phyloP scores from a whole-genome alignment of 768 basidiomycete species.

The Kwoniella mangroviensis region DNA sequence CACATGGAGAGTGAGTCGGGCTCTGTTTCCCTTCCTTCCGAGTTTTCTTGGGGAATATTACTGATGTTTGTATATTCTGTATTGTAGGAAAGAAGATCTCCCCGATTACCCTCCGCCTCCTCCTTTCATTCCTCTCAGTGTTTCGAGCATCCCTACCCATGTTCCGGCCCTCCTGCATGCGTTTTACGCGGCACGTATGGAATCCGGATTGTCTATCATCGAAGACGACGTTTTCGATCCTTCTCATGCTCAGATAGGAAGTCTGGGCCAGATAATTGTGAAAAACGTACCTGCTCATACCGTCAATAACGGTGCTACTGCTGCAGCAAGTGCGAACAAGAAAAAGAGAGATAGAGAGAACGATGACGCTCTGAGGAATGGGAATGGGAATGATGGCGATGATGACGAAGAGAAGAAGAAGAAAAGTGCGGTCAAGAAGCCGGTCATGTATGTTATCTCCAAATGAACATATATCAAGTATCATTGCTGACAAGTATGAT shows the following conservation, averaged over 20 bases:
- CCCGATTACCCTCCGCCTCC: constrained; percentile 82
- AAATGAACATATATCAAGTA: constrained; percentile 3
- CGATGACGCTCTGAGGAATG: not conserved
- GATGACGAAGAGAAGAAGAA: constrained; percentile 36
- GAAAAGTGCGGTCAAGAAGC: constrained; percentile 30
- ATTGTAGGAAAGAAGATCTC: constrained; percentile 54
- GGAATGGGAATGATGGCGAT: constrained; percentile 4
- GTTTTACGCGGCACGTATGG: constrained; percentile 63
- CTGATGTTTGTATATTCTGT: not conserved
- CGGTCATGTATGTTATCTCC: constrained; percentile 30
- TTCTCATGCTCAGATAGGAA: constrained; percentile 42
- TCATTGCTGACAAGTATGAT: not conserved
- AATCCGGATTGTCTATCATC: constrained; percentile 34
- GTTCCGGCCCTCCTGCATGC: constrained; percentile 77
- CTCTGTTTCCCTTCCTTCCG: not conserved
- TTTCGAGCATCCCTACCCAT: constrained; percentile 71
- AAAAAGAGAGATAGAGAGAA: constrained; percentile 26
- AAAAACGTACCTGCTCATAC: constrained; percentile 20
- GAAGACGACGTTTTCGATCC: constrained; percentile 50
- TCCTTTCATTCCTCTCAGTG: constrained; percentile 73
- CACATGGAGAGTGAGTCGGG: constrained; percentile 29
- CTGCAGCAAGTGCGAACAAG: constrained; percentile 2
- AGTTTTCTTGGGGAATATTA: constrained; percentile 2
- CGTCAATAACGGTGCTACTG: not conserved
- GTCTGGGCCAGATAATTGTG: constrained; percentile 48